Evolutionary conservation across 768 basidiomycete species (phyloP), one percentile per base, ranked within the genome.

Genomic region (Boletus edulis): DNA sequence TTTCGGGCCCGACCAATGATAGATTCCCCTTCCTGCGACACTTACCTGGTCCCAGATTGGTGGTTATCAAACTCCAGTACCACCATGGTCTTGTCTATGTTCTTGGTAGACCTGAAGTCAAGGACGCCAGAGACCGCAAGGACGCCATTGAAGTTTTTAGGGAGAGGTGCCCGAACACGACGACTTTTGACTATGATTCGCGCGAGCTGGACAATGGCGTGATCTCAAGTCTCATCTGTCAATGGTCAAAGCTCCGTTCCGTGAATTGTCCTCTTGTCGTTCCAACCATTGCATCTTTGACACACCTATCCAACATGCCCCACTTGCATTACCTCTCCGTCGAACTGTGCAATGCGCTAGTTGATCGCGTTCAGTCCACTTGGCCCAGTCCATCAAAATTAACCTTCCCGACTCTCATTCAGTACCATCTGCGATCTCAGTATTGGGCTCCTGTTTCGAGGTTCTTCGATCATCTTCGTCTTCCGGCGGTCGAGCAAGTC

Each of bases 1-100:
- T 46, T 3, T 1, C 0, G 4, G 0, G 1, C 1, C 32, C 18
- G 3, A 3, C 2, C 3, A 1, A 18, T 1, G 18, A 11, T 20
- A 9, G 14, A 5, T n/a, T 14, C 7, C 31, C 29, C 6, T 32
- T 46, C 11, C 4, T 46, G 17, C 45, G 15, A 34, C 31, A 46
- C 9, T 6, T 46, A 8, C 13, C 22, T 2, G 14, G 22, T 42
- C 41, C 41, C 7, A 42, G 22, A 2, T 13, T 42, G 41, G 14
- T 6, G 6, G 12, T 22, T 14, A 11, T 42, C 13, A 6, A 24
- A 14, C 13, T 42, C 3, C 0, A 42, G 13, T 5, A 14, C n/a
- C n/a, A n/a, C n/a, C n/a, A n/a, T n/a, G n/a, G n/a, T n/a, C n/a
- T n/a, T 3, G 17, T 9, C 13, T n/a, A n/a, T n/a, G n/a, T n/a